phyloP scores from a whole-genome alignment of 2,329 filamentous ascomycete genomes.

The Phyllosticta citribraziliensis region DNA sequence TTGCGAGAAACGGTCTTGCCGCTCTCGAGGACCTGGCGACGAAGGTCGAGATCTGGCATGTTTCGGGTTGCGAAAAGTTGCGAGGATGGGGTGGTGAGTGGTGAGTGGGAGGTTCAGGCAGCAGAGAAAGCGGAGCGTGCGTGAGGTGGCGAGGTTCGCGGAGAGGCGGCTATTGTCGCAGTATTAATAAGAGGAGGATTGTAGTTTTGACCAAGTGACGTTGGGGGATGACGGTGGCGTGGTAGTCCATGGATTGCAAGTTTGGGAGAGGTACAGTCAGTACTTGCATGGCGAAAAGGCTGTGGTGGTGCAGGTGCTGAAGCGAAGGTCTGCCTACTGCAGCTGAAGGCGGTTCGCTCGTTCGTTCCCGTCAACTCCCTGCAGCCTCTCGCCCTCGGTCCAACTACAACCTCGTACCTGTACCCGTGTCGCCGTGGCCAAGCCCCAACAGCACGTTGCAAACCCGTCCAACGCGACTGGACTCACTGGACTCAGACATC shows the following conservation, averaged over 20 bases:
- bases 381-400: neutral
- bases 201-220: neutral
- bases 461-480: neutral
- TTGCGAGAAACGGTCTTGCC: constrained; percentile 65
- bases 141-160: neutral
- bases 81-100: neutral
- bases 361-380: neutral
- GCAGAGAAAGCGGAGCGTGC: neutral
- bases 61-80: constrained; percentile 13
- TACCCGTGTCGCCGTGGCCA: neutral
- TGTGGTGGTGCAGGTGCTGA: neutral
- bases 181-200: constrained; percentile 5
- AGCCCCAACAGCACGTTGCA: neutral
- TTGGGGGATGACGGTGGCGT: neutral
- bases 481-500: neutral
- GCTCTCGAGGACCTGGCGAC: constrained; percentile 61
- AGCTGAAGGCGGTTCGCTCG: neutral
- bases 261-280: neutral
- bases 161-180: neutral
- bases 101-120: neutral
- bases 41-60: constrained; percentile 50
- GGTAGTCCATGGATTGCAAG: constrained; percentile 5
- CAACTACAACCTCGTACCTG: neutral
- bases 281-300: neutral
- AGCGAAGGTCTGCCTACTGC: neutral